These are phyloP conservation scores for Dalbergia cochinchinensis DNA, from an alignment of 306 rosid genomes.

Conservation along the genomic window DNA sequence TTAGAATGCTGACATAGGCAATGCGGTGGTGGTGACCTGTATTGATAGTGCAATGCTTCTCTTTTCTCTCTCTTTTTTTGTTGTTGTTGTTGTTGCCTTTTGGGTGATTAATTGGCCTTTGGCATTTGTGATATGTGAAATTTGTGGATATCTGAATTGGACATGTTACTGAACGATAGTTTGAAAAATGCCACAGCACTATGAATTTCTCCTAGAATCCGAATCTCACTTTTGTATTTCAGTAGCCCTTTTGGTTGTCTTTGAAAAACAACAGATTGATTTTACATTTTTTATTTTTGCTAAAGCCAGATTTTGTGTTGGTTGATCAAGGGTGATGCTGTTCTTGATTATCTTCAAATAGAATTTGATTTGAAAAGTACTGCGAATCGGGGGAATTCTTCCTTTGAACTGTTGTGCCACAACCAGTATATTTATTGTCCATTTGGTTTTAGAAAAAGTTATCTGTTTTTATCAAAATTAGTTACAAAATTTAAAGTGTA, in stretches of 20 bases:
- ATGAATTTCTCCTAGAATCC: too few species aligned
- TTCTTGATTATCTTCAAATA: background rate
- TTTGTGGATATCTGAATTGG: background rate
- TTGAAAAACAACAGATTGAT: too few species aligned
- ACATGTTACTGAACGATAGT: background rate
- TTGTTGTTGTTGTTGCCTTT: background rate
- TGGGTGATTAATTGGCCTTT: background rate
- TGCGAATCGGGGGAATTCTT: background rate
- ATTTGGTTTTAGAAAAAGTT: too few species aligned
- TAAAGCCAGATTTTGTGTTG: constrained; percentile 8
- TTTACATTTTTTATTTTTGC: background rate
- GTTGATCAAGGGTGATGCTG: background rate
- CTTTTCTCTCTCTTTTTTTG: too few species aligned
- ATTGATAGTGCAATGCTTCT: background rate
- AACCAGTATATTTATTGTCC: background rate
- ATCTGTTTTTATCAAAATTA: too few species aligned
- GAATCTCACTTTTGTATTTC: too few species aligned
- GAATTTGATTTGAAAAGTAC: background rate
- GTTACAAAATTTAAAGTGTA: too few species aligned
- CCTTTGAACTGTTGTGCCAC: background rate
- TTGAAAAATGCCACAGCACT: background rate
- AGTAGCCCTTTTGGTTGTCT: background rate
- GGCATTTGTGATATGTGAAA: background rate
- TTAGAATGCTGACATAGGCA: background rate
- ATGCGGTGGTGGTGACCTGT: background rate